Conservation (phyloP, 1,139 yeast genomes). For the Geotrichum carabidarum region DNA sequence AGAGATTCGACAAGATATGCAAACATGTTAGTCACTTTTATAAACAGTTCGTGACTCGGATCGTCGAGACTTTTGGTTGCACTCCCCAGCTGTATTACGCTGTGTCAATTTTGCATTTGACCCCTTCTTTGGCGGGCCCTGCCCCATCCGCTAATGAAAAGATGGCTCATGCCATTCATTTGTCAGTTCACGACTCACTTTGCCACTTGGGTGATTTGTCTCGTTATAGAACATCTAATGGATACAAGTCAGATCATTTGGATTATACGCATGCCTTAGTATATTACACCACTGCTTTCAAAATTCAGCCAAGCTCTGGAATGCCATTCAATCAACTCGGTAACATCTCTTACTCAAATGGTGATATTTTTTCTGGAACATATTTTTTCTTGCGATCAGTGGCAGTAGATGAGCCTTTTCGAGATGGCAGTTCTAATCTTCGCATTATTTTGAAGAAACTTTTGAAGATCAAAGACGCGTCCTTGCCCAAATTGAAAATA, state of each 20-base stretch:
- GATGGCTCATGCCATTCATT: constrained; percentile 9
- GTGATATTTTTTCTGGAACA: constrained; percentile 21
- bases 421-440: constrained; percentile 15
- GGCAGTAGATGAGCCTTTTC: constrained; percentile 19
- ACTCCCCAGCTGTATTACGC: constrained; percentile 18
- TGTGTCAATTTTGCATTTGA: constrained; percentile 10
- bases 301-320: constrained; percentile 20
- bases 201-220: constrained; percentile 27
- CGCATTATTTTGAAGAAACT: constrained; percentile 16
- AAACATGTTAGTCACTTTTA: constrained; percentile 22
- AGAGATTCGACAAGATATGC: constrained; percentile 23
- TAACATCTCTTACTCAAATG: constrained; percentile 15
- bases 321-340: constrained; percentile 21
- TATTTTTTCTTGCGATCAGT: constrained; percentile 19
- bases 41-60: constrained; percentile 20
- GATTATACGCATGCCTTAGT: constrained; percentile 23
- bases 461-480: constrained; percentile 9
- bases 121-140: not conserved
- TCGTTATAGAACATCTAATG: constrained; percentile 21
- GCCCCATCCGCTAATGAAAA: constrained; percentile 5
- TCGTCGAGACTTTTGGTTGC: constrained; percentile 21
- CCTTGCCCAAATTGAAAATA: constrained; percentile 1
- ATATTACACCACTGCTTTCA: constrained; percentile 25
- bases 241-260: not conserved
- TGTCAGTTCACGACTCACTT: constrained; percentile 16